A percentile compares a stretch with the other conserved stretches of the same genome.
phyloP scores from a whole-genome alignment of 2,329 filamentous ascomycete genomes.

The Colletotrichum sp. region DNA sequence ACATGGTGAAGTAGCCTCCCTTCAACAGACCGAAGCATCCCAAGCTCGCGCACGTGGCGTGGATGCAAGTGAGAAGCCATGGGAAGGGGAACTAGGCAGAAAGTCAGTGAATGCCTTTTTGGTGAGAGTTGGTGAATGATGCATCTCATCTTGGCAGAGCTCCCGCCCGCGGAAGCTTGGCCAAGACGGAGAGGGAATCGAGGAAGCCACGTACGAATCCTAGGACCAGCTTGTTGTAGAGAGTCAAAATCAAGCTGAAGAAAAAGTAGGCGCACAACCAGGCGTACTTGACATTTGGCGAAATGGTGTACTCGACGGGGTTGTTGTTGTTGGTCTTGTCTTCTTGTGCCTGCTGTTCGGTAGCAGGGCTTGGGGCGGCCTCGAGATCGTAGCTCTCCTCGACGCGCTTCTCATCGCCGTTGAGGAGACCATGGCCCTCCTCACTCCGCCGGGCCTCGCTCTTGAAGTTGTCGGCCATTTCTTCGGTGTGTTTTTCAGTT shows the following conservation, averaged over 20 bases:
- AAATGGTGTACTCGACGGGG: slow-evolving; percentile 45
- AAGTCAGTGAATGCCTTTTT: slow-evolving; percentile 3
- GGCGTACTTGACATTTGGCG: slow-evolving; percentile 50
- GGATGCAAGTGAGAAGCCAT: slow-evolving; percentile 65
- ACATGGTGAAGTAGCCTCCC: slow-evolving; percentile 56
- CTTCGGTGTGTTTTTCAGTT: not conserved
- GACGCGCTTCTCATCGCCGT: slow-evolving; percentile 23
- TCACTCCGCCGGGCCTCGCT: slow-evolving; percentile 20
- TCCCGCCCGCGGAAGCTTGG: not conserved
- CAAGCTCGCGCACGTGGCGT: slow-evolving; percentile 61
- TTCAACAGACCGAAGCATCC: slow-evolving; percentile 60
- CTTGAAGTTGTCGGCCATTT: slow-evolving; percentile 24
- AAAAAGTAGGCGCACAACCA: slow-evolving; percentile 59
- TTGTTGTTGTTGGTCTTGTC: slow-evolving; percentile 8
- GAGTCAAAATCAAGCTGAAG: slow-evolving; percentile 52
- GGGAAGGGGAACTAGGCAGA: slow-evolving; percentile 58
- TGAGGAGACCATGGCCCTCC: slow-evolving; percentile 22
- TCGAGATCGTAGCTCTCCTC: slow-evolving; percentile 23
- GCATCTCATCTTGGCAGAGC: not conserved
- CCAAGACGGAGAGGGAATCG: not conserved
- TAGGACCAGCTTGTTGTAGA: slow-evolving; percentile 65
- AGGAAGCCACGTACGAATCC: slow-evolving; percentile 44
- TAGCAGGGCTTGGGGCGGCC: slow-evolving; percentile 10
- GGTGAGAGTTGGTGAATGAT: not conserved
- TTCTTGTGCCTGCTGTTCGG: slow-evolving; percentile 4